A percentile compares a stretch with the other conserved stretches of the same genome.
These are phyloP conservation scores for Ogataea pignaliae DNA, from an alignment of 805 yeast genomes.

Conservation along the genomic window DNA sequence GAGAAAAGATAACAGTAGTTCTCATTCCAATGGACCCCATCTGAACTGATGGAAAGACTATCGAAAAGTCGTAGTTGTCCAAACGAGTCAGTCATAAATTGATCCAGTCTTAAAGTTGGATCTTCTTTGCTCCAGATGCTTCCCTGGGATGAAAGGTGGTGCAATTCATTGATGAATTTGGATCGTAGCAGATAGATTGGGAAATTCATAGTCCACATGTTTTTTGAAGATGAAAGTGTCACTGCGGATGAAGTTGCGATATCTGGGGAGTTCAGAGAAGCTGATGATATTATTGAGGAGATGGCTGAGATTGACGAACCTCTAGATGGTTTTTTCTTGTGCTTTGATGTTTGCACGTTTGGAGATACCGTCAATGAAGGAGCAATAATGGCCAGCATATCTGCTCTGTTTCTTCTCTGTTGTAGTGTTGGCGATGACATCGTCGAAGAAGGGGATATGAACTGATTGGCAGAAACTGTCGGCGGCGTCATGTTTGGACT, in stretches of 20 bases:
- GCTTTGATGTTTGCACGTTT: constrained; percentile 8
- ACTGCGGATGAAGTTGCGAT: constrained; percentile 1
- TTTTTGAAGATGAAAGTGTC: not conserved
- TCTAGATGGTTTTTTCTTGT: constrained; percentile 27
- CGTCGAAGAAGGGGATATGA: not conserved
- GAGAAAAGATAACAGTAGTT: constrained; percentile 28
- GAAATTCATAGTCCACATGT: constrained; percentile 14
- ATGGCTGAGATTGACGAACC: constrained; percentile 32
- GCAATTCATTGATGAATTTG: constrained; percentile 21
- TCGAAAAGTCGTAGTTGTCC: constrained; percentile 31
- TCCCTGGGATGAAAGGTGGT: constrained; percentile 11
- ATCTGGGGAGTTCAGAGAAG: constrained; percentile 14
- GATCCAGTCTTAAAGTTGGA: constrained; percentile 8
- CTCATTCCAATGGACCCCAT: constrained; percentile 6
- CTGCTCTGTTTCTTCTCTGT: not conserved
- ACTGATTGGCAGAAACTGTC: not conserved
- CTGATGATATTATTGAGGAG: constrained; percentile 32
- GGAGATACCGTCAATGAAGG: constrained; percentile 1
- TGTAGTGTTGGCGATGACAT: not conserved
- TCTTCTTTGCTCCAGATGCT: constrained; percentile 2
- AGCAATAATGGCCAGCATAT: not conserved
- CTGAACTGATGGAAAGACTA: constrained; percentile 14
- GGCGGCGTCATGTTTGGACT: not conserved
- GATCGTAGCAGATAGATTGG: constrained; percentile 15
- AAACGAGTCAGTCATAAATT: constrained; percentile 17